Evolutionary conservation across 2,329 filamentous ascomycete species (phyloP).

Genomic region (Diplodia scrobiculata): DNA sequence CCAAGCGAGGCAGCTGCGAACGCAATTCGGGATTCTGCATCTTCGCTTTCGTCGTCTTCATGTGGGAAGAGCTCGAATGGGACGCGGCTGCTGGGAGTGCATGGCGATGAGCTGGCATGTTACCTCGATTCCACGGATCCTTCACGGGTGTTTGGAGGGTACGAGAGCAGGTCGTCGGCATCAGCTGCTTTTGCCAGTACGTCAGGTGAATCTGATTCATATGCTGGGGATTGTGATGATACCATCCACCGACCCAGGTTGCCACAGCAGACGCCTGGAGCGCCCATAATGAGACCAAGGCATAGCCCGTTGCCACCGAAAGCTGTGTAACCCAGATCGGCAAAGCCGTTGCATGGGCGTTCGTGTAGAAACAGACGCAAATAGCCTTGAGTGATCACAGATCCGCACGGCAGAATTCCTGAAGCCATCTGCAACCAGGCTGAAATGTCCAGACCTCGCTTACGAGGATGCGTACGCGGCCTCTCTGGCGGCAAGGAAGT

Average conservation of each 20-base stretch:
- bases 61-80: neutral
- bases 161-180: neutral
- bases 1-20: neutral
- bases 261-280: conserved; percentile 7
- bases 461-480: neutral
- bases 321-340: conserved; percentile 9
- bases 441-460: neutral
- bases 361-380: neutral
- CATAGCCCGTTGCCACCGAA: neutral
- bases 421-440: neutral
- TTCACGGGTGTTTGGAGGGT: neutral
- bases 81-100: neutral
- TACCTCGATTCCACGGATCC: neutral
- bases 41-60: neutral
- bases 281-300: conserved; percentile 9
- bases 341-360: conserved; percentile 21
- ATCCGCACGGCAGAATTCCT: neutral
- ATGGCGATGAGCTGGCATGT: conserved; percentile 1
- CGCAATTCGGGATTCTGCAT: neutral
- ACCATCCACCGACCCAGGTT: neutral
- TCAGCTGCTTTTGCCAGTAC: neutral
- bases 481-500: neutral
- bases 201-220: neutral
- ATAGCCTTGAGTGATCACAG: neutral
- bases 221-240: neutral